phyloP scores from a whole-genome alignment of 495 filamentous ascomycete species.

The Talaromyces proteolyticus region DNA sequence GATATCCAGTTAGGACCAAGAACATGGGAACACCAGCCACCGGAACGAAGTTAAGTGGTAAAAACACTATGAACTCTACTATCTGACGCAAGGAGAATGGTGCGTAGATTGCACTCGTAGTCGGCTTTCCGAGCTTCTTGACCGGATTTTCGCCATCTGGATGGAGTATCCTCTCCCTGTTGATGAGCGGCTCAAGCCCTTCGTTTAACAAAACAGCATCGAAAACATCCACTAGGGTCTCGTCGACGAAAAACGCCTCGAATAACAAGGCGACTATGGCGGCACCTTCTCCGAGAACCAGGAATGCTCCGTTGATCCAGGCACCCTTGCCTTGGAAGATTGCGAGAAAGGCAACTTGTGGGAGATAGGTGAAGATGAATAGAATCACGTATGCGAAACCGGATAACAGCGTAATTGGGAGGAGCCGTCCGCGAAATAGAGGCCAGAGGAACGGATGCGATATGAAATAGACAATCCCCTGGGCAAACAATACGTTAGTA shows the following conservation, averaged over 20 bases:
- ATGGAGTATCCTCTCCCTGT: slow-evolving; percentile 46
- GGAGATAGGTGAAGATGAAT: slow-evolving; percentile 56
- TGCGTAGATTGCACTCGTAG: slow-evolving; percentile 50
- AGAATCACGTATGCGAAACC: slow-evolving; percentile 54
- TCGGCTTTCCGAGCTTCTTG: slow-evolving; percentile 53
- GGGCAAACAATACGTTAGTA: too few relatives aligned
- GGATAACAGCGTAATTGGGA: slow-evolving; percentile 54
- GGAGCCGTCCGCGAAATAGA: slow-evolving; percentile 50
- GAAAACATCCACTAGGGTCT: slow-evolving; percentile 63
- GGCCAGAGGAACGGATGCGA: slow-evolving; percentile 59
- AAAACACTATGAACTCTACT: slow-evolving; percentile 63
- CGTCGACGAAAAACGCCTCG: slow-evolving; percentile 64
- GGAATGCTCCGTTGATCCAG: slow-evolving; percentile 57
- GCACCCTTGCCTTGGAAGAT: slow-evolving; percentile 55
- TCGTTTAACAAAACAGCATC: slow-evolving; percentile 57
- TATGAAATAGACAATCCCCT: slow-evolving; percentile 58
- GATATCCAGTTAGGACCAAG: slow-evolving; percentile 55
- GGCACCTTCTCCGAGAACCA: slow-evolving; percentile 61
- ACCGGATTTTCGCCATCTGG: slow-evolving; percentile 46
- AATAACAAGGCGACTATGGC: slow-evolving; percentile 56
- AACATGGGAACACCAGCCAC: slow-evolving; percentile 59
- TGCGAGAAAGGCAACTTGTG: slow-evolving; percentile 58
- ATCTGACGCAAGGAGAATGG: slow-evolving; percentile 73
- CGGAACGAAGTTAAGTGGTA: slow-evolving; percentile 62
- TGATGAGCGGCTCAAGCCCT: slow-evolving; percentile 51